A percentile compares a stretch with the other conserved stretches of the same genome.
These are phyloP conservation scores for Aspergillus sp. DNA, from an alignment of 2,329 filamentous ascomycete genomes.

Conservation along the genomic window DNA sequence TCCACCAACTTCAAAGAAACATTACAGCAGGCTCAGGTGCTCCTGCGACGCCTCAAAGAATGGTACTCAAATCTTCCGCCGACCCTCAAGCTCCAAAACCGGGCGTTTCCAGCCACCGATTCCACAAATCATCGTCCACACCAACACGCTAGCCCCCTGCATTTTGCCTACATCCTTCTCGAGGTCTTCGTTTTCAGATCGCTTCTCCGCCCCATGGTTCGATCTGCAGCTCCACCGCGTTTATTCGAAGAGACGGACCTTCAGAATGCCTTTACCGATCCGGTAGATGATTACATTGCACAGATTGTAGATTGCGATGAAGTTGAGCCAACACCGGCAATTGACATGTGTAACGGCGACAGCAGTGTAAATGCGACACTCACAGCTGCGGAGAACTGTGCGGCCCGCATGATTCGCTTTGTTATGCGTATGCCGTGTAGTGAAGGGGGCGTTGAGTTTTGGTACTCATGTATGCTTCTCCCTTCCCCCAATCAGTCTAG, in stretches of 20 bases:
- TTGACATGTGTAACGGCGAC: constrained; percentile 13
- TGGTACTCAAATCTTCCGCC: constrained; percentile 25
- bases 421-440: constrained; percentile 17
- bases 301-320: constrained; percentile 11
- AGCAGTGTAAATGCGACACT: constrained; percentile 15
- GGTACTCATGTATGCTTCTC: constrained; percentile 21
- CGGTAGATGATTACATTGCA: constrained; percentile 14
- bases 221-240: constrained; percentile 13
- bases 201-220: constrained; percentile 22
- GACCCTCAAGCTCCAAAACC: constrained; percentile 12
- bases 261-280: not conserved
- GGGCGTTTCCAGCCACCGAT: constrained; percentile 8
- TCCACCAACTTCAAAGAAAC: constrained; percentile 22
- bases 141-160: constrained; percentile 13
- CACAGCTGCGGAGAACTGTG: constrained; percentile 23
- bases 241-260: constrained; percentile 13
- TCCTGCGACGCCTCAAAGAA: constrained; percentile 20
- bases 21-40: constrained; percentile 18
- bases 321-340: constrained; percentile 11
- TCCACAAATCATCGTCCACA: constrained; percentile 1
- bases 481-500: not conserved
- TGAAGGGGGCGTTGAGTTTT: constrained; percentile 14
- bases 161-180: constrained; percentile 26
- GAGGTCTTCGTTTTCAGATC: constrained; percentile 27
- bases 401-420: constrained; percentile 20